phyloP scores from a whole-genome alignment of 2,329 filamentous ascomycete genomes.

The Fusarium sp. region DNA sequence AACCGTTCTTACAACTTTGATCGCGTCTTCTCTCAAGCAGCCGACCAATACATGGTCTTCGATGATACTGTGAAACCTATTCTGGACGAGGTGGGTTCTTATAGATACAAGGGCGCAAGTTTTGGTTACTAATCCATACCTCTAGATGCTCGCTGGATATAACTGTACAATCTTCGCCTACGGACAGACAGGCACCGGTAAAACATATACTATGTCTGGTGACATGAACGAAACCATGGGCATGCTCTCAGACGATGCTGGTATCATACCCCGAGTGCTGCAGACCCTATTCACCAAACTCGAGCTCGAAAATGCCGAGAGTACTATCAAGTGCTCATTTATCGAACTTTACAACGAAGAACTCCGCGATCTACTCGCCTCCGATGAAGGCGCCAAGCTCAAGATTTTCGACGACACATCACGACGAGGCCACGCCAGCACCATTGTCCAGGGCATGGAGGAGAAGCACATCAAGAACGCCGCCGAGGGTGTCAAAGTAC shows the following conservation, averaged over 20 bases:
- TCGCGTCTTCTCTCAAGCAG: slow-evolving; percentile 94
- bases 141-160: slow-evolving; percentile 90
- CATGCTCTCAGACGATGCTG: slow-evolving; percentile 88
- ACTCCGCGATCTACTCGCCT: slow-evolving; percentile 85
- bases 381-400: slow-evolving; percentile 85
- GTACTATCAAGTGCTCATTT: slow-evolving; percentile 96
- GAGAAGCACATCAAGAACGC: slow-evolving; percentile 92
- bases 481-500: slow-evolving; percentile 84
- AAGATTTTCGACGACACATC: slow-evolving; percentile 96
- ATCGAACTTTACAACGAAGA: slow-evolving; percentile 99
- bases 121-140: slow-evolving; percentile 7
- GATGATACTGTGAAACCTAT: slow-evolving; percentile 96
- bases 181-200: slow-evolving; percentile 96
- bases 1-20: slow-evolving; percentile 98
- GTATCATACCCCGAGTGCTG: slow-evolving; percentile 93
- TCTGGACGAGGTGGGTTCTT: slow-evolving; percentile 79
- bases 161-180: slow-evolving; percentile 99
- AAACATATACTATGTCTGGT: slow-evolving; percentile 99
- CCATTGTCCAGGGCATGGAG: slow-evolving; percentile 97
- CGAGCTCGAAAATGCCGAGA: slow-evolving; percentile 81
- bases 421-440: slow-evolving; percentile 85
- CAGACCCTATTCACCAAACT: slow-evolving; percentile 89
- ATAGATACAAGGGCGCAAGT: neutral
- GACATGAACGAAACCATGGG: slow-evolving; percentile 92
- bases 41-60: slow-evolving; percentile 93